Conservation (phyloP, 129 eudicot genomes). For the Logfia minima region DNA sequence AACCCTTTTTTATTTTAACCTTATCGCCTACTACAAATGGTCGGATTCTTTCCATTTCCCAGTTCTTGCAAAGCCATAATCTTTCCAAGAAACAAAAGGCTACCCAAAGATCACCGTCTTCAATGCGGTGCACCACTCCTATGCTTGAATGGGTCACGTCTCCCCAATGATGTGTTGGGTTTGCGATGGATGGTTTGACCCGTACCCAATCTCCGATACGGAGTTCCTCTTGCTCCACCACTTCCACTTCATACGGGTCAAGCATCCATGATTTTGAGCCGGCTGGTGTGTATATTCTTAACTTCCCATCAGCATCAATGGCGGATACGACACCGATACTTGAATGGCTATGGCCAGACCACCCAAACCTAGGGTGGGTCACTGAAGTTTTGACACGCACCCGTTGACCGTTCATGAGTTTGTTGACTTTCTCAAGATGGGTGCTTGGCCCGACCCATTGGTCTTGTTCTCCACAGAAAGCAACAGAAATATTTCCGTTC, state of each 20-base stretch:
- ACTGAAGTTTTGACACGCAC: conserved; percentile 60
- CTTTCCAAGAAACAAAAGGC: conserved; percentile 80
- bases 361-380: conserved; percentile 86
- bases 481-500: conserved; percentile 66
- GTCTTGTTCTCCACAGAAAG: conserved; percentile 91
- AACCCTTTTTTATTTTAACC: conserved; percentile 69
- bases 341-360: conserved; percentile 89
- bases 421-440: conserved; percentile 57
- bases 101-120: conserved; percentile 86
- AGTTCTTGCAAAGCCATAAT: conserved; percentile 85
- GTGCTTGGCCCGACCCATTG: conserved; percentile 68
- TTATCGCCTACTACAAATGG: conserved; percentile 68
- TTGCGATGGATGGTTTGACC: conserved; percentile 52
- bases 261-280: conserved; percentile 86
- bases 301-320: conserved; percentile 84
- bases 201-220: conserved; percentile 79
- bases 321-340: conserved; percentile 84
- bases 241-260: conserved; percentile 86
- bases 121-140: conserved; percentile 90
- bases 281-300: conserved; percentile 81
- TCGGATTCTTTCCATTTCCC: conserved; percentile 69
- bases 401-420: conserved; percentile 65
- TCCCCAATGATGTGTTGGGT: conserved; percentile 91
- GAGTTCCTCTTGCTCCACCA: conserved; percentile 74
- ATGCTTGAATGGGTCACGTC: conserved; percentile 71